These are phyloP conservation scores for Kwoniella pini DNA, from an alignment of 768 basidiomycete species.

Conservation along the genomic window DNA sequence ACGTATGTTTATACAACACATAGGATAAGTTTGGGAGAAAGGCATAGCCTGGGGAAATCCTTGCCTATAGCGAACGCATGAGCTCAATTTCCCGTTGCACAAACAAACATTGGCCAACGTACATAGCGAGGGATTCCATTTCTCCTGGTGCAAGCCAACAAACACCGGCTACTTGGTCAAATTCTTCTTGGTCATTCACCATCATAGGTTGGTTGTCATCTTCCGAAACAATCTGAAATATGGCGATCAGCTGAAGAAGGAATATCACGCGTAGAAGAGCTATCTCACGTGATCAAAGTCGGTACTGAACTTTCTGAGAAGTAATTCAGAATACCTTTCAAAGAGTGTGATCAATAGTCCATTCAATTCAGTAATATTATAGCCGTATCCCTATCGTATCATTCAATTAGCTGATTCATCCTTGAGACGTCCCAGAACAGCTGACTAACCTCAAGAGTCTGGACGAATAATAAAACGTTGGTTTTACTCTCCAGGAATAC, in stretches of 20 bases:
- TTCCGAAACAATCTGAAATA: constrained; percentile 77
- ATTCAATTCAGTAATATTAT: constrained; percentile 78
- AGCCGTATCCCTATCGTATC: constrained; percentile 71
- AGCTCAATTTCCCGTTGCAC: background rate
- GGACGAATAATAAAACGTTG: constrained; percentile 77
- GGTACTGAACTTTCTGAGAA: constrained; percentile 76
- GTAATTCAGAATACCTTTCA: constrained; percentile 78
- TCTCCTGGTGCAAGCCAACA: constrained; percentile 80
- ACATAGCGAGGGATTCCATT: constrained; percentile 58
- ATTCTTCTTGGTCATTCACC: constrained; percentile 61
- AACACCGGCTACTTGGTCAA: constrained; percentile 71
- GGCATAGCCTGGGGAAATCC: constrained; percentile 73
- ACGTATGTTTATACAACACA: constrained; percentile 91
- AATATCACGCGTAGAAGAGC: background rate
- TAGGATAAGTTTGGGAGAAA: constrained; percentile 92
- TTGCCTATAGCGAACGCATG: constrained; percentile 57
- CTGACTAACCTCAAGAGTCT: constrained; percentile 78
- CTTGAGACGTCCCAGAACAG: background rate
- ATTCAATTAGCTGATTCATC: background rate
- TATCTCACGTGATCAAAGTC: constrained; percentile 74
- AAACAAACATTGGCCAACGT: constrained; percentile 9
- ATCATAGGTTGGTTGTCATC: constrained; percentile 92
- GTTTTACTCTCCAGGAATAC: constrained; percentile 81
- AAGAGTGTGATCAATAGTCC: constrained; percentile 83
- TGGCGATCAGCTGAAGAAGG: background rate